Evolutionary conservation across 148 eudicot genomes (phyloP).

Genomic region (Amaranthus hypochondriacus): DNA sequence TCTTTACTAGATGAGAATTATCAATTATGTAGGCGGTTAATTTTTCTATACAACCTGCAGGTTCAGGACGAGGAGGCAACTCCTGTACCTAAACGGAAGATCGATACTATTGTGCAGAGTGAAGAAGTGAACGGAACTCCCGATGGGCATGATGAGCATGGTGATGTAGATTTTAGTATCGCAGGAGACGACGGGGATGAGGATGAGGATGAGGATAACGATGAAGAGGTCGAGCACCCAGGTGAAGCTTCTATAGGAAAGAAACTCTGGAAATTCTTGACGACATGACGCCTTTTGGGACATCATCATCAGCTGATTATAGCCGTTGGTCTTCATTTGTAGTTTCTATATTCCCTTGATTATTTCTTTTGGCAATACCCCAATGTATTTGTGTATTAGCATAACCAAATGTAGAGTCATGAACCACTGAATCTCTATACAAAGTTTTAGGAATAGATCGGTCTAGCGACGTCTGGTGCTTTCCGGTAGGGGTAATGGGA

Average conservation of each 20-base stretch:
- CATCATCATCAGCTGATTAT: background rate
- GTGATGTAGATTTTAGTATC: conserved; percentile 19
- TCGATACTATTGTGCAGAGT: conserved; percentile 36
- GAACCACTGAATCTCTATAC: conserved; percentile 13
- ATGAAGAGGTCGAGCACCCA: conserved; percentile 70
- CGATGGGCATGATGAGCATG: conserved; percentile 25
- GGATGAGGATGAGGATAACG: conserved; percentile 47
- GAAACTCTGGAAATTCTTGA: conserved; percentile 85
- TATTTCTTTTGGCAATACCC: conserved; percentile 9
- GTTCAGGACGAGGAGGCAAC: conserved; percentile 38
- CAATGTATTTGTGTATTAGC: conserved; percentile 20
- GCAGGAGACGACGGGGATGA: conserved; percentile 26
- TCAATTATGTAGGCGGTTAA: background rate
- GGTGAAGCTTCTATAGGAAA: conserved; percentile 90
- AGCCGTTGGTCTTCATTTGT: conserved; percentile 7
- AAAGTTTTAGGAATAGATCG: conserved; percentile 25
- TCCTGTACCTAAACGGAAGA: conserved; percentile 29
- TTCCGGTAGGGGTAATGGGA: conserved; percentile 7
- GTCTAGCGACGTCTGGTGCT: conserved; percentile 10
- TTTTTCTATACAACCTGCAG: conserved; percentile 24
- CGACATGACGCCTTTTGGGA: conserved; percentile 32
- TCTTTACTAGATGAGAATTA: background rate
- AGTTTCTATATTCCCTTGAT: background rate
- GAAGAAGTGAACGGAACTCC: conserved; percentile 74
- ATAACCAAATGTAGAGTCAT: conserved; percentile 8